phyloP scores from a whole-genome alignment of 2,329 filamentous ascomycete genomes.

The Stachybotrys elegans region DNA sequence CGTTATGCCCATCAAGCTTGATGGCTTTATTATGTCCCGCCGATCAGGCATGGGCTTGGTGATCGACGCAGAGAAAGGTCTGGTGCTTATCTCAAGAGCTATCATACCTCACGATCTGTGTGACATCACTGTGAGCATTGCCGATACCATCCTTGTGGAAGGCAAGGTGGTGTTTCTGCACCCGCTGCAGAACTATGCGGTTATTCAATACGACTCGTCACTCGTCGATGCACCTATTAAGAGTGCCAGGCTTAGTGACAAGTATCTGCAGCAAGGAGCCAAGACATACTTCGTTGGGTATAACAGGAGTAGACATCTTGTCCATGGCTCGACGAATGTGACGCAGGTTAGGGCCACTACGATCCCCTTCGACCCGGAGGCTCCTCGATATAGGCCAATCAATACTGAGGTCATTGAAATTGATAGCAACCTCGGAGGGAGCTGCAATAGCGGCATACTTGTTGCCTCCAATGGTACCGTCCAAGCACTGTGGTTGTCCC shows the following conservation, averaged over 20 bases:
- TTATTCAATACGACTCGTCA: constrained; percentile 89
- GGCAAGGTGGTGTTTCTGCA: constrained; percentile 95
- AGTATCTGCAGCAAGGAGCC: constrained; percentile 85
- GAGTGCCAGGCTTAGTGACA: constrained; percentile 76
- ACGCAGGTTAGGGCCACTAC: constrained; percentile 97
- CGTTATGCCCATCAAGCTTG: constrained; percentile 90
- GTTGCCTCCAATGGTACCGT: constrained; percentile 87
- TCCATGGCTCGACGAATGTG: constrained; percentile 88
- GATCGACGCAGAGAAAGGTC: constrained; percentile 92
- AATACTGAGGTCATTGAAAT: constrained; percentile 97
- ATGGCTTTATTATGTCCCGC: constrained; percentile 92
- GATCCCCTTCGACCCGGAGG: constrained; percentile 87
- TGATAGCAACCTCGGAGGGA: constrained; percentile 83
- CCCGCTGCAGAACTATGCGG: constrained; percentile 92
- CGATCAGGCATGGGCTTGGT: constrained; percentile 95
- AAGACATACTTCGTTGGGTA: constrained; percentile 97
- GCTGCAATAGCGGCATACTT: constrained; percentile 91
- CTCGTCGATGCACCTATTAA: constrained; percentile 92
- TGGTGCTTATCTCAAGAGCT: constrained; percentile 89
- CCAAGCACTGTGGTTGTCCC: constrained; percentile 93
- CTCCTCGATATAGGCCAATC: constrained; percentile 87
- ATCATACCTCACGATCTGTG: constrained; percentile 96
- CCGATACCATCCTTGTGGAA: constrained; percentile 90
- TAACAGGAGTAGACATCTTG: constrained; percentile 90
- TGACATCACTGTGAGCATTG: constrained; percentile 93